phyloP scores from a whole-genome alignment of 257 asterid species.

The Petunia axillaris region DNA sequence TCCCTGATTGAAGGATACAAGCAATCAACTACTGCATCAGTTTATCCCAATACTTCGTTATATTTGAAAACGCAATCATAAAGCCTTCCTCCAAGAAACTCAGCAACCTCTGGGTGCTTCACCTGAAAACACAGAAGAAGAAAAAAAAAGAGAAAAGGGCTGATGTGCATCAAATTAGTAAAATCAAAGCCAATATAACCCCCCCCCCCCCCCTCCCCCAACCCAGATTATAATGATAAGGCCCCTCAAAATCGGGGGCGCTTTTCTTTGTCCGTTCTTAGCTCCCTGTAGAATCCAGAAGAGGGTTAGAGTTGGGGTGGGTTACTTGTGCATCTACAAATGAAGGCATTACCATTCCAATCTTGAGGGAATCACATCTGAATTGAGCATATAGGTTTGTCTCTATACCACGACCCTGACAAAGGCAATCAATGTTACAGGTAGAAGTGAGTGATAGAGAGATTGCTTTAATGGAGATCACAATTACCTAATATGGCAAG shows the following conservation, averaged over 20 bases:
- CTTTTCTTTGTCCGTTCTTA: background rate
- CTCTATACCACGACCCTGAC: conserved; percentile 97
- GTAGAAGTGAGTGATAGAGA: background rate
- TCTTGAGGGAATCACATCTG: conserved; percentile 88
- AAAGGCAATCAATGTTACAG: background rate
- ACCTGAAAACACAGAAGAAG: conserved; percentile 54
- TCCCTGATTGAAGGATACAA: background rate
- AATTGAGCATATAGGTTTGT: conserved; percentile 94
- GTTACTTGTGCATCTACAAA: background rate
- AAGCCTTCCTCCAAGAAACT: conserved; percentile 95
- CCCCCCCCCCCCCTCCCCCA: background rate
- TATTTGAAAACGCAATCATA: conserved; percentile 94
- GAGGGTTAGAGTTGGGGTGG: background rate
- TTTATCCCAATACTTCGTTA: conserved; percentile 44
- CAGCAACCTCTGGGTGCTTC: conserved; percentile 94
- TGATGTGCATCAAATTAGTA: background rate
- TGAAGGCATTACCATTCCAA: conserved; percentile 72
- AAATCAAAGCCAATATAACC: background rate
- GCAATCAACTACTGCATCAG: background rate
- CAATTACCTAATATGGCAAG: conserved; percentile 23
- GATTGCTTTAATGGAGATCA: background rate
- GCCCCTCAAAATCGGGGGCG: background rate
- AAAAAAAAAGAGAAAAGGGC: conserved; percentile 16
- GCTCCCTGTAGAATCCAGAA: conserved; percentile 17
- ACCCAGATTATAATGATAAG: background rate